Percentiles rank a stretch among this genome's conserved stretches.
These are phyloP conservation scores for Kodamaea derodonti DNA, from an alignment of 1,139 yeast genomes.

Conservation along the genomic window DNA sequence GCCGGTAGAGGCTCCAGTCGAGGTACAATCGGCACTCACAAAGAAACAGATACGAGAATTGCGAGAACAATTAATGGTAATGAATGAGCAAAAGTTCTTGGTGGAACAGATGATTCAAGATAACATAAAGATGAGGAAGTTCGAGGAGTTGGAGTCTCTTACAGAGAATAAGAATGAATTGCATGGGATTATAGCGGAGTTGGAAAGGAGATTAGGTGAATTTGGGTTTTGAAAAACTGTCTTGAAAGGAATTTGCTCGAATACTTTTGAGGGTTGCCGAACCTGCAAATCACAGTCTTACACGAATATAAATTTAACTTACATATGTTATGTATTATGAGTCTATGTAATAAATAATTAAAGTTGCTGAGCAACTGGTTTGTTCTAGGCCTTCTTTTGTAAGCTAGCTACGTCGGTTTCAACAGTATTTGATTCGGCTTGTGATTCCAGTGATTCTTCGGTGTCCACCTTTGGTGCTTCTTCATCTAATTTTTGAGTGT, in stretches of 20 bases:
- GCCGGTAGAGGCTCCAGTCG: slow-evolving; percentile 4
- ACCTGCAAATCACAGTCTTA: too few species aligned
- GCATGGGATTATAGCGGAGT: slow-evolving; percentile 42
- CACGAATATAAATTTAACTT: too few species aligned
- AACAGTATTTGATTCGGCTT: not conserved
- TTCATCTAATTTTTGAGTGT: slow-evolving; percentile 10
- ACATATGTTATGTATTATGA: too few species aligned
- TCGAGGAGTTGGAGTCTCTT: slow-evolving; percentile 70
- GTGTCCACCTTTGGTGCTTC: not conserved
- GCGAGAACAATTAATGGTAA: slow-evolving; percentile 78
- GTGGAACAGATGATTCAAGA: slow-evolving; percentile 61
- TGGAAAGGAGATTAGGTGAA: slow-evolving; percentile 60
- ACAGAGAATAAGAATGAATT: slow-evolving; percentile 60
- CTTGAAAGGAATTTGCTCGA: too few species aligned
- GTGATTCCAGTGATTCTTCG: not conserved
- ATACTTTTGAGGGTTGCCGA: too few species aligned
- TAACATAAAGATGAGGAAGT: slow-evolving; percentile 63
- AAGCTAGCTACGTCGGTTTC: not conserved
- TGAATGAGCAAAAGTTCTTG: slow-evolving; percentile 77
- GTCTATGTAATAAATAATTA: too few species aligned
- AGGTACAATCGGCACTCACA: slow-evolving; percentile 19
- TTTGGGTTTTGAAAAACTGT: slow-evolving; percentile 43
- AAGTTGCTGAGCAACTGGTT: too few species aligned
- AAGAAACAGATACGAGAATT: slow-evolving; percentile 53
- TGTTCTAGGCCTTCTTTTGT: not conserved